Base-by-base conservation (phyloP, 2,329 filamentous ascomycete genomes). In the Xylaria multiplex region DNA sequence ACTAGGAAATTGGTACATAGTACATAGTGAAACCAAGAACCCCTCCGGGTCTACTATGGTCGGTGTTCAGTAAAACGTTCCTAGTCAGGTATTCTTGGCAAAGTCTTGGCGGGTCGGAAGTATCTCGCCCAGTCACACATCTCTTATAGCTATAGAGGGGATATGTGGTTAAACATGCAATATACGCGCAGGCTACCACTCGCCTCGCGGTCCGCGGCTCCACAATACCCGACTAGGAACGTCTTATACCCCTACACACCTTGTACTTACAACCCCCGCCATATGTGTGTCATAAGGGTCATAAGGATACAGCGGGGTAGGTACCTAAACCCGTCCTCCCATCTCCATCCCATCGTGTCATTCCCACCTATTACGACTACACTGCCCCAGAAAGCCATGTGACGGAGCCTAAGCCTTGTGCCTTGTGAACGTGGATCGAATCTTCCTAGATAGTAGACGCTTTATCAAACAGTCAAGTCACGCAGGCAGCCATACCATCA, bases 401-500 rank as follows among this genome's bases (percentile, higher is more conserved):
- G 69, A 70, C 57, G 42, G 54, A 45, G 64, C 43, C 53, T 55
- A 52, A 67, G 66, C 66, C 69, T 59, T 70, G 68, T 70, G 69
- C 69, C 68, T 64, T 46, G 60, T 58, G 62, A 65, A 66, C 64
- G 68, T 67, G 65, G 63, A 65, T 67, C 59, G 50, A 43, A 52
- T 48, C 45, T 61, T 35, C 53, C 35, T 19, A 55, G 14, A 45
- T 40, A 14, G 16, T 42, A 60, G 30, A 48, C 11, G 24, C 32
- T 59, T 42, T 57, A 49, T 59, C 52, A 58, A 32, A 50, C 61
- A 59, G 13, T 55, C 22, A 40, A 62, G 63, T 66, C 63, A 62
- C 49, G 49, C 57, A 69, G 59, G 59, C 67, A 63, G 43, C 58
- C 61, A 49, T 42, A 43, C 37, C 42, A 57, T 57, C 27, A 49